Evolutionary conservation across 768 basidiomycete genomes (phyloP).

Genomic region (Mrakia gelida): DNA sequence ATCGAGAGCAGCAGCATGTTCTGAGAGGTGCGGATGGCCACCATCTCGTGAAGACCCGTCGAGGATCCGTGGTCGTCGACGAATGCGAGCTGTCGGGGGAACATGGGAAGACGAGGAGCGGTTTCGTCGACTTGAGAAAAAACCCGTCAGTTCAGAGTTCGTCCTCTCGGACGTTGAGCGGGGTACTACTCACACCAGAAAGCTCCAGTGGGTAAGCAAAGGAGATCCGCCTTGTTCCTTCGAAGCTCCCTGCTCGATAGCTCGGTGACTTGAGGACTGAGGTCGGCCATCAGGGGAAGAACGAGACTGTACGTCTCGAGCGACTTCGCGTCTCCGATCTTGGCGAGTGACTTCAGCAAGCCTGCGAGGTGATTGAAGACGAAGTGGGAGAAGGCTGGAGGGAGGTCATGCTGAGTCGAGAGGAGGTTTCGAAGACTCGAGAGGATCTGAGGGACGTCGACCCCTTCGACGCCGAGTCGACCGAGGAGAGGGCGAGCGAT

Average conservation of each 20-base stretch:
- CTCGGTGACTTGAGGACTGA: constrained; percentile 63
- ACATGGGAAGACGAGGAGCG: constrained; percentile 59
- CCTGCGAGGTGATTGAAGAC: constrained; percentile 68
- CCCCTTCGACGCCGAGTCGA: constrained; percentile 54
- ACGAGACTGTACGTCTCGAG: constrained; percentile 56
- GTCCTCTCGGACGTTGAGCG: too few species aligned
- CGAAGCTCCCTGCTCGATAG: constrained; percentile 68
- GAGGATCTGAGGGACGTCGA: constrained; percentile 52
- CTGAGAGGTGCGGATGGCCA: constrained; percentile 65
- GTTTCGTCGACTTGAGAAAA: constrained; percentile 42
- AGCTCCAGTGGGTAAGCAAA: constrained; percentile 65
- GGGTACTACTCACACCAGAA: constrained; percentile 56
- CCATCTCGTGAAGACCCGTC: constrained; percentile 33
- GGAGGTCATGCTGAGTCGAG: constrained; percentile 56
- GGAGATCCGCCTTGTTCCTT: constrained; percentile 64
- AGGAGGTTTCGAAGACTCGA: constrained; percentile 56
- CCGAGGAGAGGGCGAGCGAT: constrained; percentile 62
- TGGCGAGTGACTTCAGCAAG: constrained; percentile 52
- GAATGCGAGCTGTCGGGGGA: constrained; percentile 51
- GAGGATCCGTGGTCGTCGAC: neutral
- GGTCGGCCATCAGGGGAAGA: constrained; percentile 57
- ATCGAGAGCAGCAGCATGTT: constrained; percentile 63
- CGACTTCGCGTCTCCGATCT: constrained; percentile 48
- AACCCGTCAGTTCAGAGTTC: too few species aligned
- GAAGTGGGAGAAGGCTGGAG: constrained; percentile 62